Conservation (phyloP, 1,139 yeast species). For the Saccharomycopsis hybrid region DNA sequence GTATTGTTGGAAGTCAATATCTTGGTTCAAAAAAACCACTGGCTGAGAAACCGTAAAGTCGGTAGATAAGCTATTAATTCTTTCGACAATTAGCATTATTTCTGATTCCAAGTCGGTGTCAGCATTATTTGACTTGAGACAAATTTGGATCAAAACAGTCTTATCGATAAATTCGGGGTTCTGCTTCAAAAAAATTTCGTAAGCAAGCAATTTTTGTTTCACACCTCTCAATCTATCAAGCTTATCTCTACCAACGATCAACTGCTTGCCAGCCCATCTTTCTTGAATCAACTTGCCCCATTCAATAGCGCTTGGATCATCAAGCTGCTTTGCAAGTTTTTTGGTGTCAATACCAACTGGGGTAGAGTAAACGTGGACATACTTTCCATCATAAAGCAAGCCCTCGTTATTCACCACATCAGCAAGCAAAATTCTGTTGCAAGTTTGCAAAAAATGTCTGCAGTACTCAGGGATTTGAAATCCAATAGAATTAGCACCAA, state of each 20-base stretch:
- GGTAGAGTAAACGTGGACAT: conserved; percentile 57
- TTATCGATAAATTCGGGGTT: conserved; percentile 67
- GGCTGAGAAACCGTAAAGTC: conserved; percentile 78
- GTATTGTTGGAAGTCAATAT: conserved; percentile 83
- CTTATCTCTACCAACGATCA: conserved; percentile 85
- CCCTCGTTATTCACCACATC: conserved; percentile 71
- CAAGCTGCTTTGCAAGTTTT: conserved; percentile 41
- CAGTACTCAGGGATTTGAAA: conserved; percentile 93
- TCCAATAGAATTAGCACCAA: conserved; percentile 83
- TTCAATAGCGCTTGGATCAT: conserved; percentile 47
- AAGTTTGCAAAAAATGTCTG: conserved; percentile 87
- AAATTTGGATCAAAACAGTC: conserved; percentile 78
- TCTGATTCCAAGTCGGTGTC: conserved; percentile 63
- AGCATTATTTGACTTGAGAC: conserved; percentile 48
- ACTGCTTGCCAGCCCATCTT: conserved; percentile 64
- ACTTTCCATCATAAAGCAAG: conserved; percentile 60
- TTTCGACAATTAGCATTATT: conserved; percentile 68
- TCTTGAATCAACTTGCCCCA: conserved; percentile 73
- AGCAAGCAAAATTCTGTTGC: conserved; percentile 74
- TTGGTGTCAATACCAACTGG: conserved; percentile 88
- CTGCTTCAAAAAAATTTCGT: conserved; percentile 63
- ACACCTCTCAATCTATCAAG: conserved; percentile 84
- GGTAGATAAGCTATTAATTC: conserved; percentile 72
- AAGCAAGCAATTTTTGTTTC: conserved; percentile 80
- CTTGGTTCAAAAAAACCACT: conserved; percentile 81